phyloP scores from a whole-genome alignment of 352 stramenopile species.

The Blastocystis hominis region DNA sequence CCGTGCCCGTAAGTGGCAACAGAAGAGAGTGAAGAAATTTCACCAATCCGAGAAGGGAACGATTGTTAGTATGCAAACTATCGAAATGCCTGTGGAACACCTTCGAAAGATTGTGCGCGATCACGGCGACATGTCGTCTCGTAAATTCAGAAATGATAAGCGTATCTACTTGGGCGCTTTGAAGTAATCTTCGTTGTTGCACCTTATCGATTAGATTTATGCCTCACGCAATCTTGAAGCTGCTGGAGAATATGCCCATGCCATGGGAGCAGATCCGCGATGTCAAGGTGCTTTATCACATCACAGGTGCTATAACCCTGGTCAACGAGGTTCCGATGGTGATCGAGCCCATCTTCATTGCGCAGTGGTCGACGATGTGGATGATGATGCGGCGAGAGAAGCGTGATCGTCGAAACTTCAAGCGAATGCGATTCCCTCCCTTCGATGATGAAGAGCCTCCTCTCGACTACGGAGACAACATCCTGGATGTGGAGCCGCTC shows the following conservation, averaged over 20 bases:
- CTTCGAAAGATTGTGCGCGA: slow-evolving; percentile 97
- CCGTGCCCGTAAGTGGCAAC: slow-evolving; percentile 42
- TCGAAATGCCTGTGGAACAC: slow-evolving; percentile 84
- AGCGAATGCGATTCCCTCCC: slow-evolving; percentile 96
- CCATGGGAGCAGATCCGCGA: slow-evolving; percentile 97
- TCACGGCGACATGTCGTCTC: slow-evolving; percentile 97
- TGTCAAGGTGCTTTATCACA: slow-evolving; percentile 96
- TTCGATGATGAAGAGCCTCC: slow-evolving; percentile 99
- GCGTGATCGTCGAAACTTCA: slow-evolving; percentile 94
- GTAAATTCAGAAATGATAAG: slow-evolving; percentile 97
- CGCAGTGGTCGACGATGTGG: slow-evolving; percentile 99
- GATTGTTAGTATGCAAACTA: slow-evolving; percentile 45
- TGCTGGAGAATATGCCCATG: slow-evolving; percentile 99
- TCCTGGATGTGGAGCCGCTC: slow-evolving; percentile 83
- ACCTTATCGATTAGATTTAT: slow-evolving; percentile 62
- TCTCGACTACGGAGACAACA: slow-evolving; percentile 87
- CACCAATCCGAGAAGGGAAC: slow-evolving; percentile 1
- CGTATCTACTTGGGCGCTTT: slow-evolving; percentile 95
- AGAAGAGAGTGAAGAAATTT: slow-evolving; percentile 51
- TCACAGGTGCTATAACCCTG: slow-evolving; percentile 97
- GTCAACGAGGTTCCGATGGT: slow-evolving; percentile 97
- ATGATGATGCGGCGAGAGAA: slow-evolving; percentile 99
- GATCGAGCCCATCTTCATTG: slow-evolving; percentile 96
- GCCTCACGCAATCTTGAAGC: slow-evolving; percentile 95
- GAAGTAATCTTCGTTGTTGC: slow-evolving; percentile 79